phyloP scores from a whole-genome alignment of 2,329 filamentous ascomycete genomes.

The Fulvia fulva region DNA sequence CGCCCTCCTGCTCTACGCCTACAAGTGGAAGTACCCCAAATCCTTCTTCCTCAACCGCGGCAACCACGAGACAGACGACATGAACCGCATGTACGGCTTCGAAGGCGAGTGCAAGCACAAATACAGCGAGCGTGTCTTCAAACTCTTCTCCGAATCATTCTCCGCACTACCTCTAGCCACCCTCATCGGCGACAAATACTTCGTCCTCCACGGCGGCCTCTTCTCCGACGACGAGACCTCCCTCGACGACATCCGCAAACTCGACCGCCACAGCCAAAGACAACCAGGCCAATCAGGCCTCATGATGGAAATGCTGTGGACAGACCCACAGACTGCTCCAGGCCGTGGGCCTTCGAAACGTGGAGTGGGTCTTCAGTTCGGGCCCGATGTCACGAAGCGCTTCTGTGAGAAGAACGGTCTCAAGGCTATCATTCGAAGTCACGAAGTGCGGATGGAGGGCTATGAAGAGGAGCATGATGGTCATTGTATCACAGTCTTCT shows the following conservation, averaged over 20 bases:
- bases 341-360: slow-evolving; percentile 93
- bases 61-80: slow-evolving; percentile 89
- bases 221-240: slow-evolving; percentile 94
- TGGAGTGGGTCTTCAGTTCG: slow-evolving; percentile 94
- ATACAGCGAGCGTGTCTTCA: slow-evolving; percentile 94
- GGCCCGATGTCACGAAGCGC: slow-evolving; percentile 88
- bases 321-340: slow-evolving; percentile 80
- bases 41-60: slow-evolving; percentile 94
- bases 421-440: slow-evolving; percentile 91
- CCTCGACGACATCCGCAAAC: slow-evolving; percentile 87
- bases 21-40: slow-evolving; percentile 85
- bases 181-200: slow-evolving; percentile 82
- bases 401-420: slow-evolving; percentile 97
- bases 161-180: slow-evolving; percentile 90
- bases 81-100: slow-evolving; percentile 98
- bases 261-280: slow-evolving; percentile 83
- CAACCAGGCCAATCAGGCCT: slow-evolving; percentile 90
- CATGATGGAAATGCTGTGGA: slow-evolving; percentile 99
- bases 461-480: slow-evolving; percentile 97
- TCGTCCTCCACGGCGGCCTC: slow-evolving; percentile 89
- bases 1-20: slow-evolving; percentile 85
- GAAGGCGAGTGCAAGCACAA: slow-evolving; percentile 98
- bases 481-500: slow-evolving; percentile 96
- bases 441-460: slow-evolving; percentile 98
- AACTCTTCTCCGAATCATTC: slow-evolving; percentile 97